Evolutionary conservation across 106 monocot genomes (phyloP).

Genomic region (Platanthera zijinensis): DNA sequence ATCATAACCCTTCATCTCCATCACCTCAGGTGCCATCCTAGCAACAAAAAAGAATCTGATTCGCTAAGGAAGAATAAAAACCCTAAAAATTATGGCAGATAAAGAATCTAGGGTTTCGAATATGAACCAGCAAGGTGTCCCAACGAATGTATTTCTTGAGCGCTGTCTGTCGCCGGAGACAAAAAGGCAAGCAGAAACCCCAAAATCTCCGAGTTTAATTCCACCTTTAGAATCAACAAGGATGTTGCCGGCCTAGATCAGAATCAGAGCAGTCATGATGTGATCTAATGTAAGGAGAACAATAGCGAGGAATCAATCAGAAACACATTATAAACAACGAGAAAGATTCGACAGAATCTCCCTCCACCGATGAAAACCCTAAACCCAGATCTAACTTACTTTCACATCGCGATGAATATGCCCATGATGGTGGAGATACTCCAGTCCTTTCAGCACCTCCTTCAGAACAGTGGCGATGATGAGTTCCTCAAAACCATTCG

Average conservation of each 20-base stretch:
- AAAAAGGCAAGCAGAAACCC: constrained; percentile 67
- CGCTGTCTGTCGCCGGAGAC: constrained; percentile 62
- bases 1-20: constrained; percentile 59
- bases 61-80: not conserved
- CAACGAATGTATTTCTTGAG: constrained; percentile 72
- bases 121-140: constrained; percentile 72
- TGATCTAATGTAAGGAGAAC: not conserved
- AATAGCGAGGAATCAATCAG: not conserved
- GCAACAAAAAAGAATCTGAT: not conserved
- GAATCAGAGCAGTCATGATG: not conserved
- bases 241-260: constrained; percentile 71
- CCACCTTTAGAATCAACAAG: constrained; percentile 52
- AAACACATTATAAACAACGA: not conserved
- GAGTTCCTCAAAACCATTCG: constrained; percentile 70
- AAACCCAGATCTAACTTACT: constrained; percentile 23
- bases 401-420: constrained; percentile 97
- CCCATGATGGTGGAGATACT: constrained; percentile 86
- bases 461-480: constrained; percentile 71
- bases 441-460: constrained; percentile 73
- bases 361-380: too few species aligned
- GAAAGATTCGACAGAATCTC: not conserved
- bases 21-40: constrained; percentile 80
- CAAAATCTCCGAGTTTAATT: constrained; percentile 85
- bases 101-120: not conserved
- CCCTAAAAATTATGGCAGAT: not conserved